Percentiles rank a stretch among this genome's conserved stretches.
These are phyloP conservation scores for Cucurbita pepo DNA, from an alignment of 306 rosid genomes.

Conservation along the genomic window DNA sequence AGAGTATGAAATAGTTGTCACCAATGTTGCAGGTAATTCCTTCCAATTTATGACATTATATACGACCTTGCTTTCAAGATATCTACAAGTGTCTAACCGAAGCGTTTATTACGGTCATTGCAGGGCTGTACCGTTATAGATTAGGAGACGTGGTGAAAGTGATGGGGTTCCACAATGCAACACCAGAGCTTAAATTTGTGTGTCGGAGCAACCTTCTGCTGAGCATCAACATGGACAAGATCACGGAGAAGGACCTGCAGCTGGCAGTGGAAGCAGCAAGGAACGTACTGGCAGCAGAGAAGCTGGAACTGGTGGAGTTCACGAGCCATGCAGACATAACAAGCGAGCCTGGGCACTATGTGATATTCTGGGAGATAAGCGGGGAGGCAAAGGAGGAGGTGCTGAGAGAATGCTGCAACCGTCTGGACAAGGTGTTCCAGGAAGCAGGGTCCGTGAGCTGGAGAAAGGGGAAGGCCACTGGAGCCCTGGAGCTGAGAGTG, in stretches of 20 bases:
- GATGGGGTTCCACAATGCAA: constrained; percentile 56
- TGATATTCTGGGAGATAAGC: constrained; percentile 64
- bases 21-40: constrained; percentile 69
- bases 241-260: constrained; percentile 70
- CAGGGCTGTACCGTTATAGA: constrained; percentile 76
- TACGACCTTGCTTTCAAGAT: not conserved
- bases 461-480: constrained; percentile 46
- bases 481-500: constrained; percentile 56
- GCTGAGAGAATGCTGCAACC: constrained; percentile 60
- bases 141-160: constrained; percentile 82
- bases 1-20: constrained; percentile 52
- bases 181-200: constrained; percentile 62
- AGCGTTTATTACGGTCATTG: not conserved
- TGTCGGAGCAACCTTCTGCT: constrained; percentile 58
- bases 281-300: constrained; percentile 36
- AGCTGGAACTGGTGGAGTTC: constrained; percentile 66
- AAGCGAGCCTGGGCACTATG: constrained; percentile 73
- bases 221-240: constrained; percentile 70
- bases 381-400: constrained; percentile 55
- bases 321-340: constrained; percentile 50
- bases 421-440: constrained; percentile 46
- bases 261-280: constrained; percentile 55
- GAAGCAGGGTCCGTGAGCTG: constrained; percentile 63
- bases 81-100: too few relatives aligned
- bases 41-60: not conserved